Base-by-base conservation (phyloP, 2,329 filamentous ascomycete species). In the Trichophyton rubrum region DNA sequence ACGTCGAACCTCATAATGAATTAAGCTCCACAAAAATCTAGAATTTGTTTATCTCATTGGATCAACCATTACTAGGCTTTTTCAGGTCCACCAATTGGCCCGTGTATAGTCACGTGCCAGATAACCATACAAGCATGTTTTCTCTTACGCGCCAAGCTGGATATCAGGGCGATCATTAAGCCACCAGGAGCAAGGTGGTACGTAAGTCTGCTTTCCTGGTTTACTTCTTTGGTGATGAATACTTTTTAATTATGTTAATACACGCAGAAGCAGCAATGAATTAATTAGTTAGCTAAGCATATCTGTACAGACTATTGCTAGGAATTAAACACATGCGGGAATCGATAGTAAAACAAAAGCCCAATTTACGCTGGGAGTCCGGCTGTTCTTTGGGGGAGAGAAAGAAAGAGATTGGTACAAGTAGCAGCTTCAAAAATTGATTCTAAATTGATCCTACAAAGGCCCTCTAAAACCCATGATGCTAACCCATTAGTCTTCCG, bases 401-500 rank as follows among this genome's bases (percentile, higher is more conserved):
- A 51, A 27, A 51, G 40, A 43, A 43, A 43, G 9, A 24, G 11
- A 24, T 51, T 27, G 45, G 3, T 51, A 30, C 51, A 55, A 55
- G 51, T 55, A 20, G 33, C 15, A 35, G 33, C 27, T 55, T 55
- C 51, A 33, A 57, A 57, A 57, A 57, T 57, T 57, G 22, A 57
- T 41, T 57, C 55, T 57, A 57, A 57, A 57, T 57, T 57, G 40
- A 41, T 43, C 55, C 55, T 41, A 57, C 40, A 43, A 43, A 17
- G 35, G 33, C 33, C 8, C 40, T 22, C 33, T 35, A 57, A 57
- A 24, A 8, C 27, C 55, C 11, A 15, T 41, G 35, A 9, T 27
- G 24, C 35, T 27, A 38, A 27, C 8, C 30, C 59, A 62, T 30
- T 56, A 61, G 57, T 63, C 62, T 35, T 88, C 86, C 51, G 85